These are phyloP conservation scores for Magnusiomyces clavatus DNA, from an alignment of 1,139 yeast species.

Conservation along the genomic window DNA sequence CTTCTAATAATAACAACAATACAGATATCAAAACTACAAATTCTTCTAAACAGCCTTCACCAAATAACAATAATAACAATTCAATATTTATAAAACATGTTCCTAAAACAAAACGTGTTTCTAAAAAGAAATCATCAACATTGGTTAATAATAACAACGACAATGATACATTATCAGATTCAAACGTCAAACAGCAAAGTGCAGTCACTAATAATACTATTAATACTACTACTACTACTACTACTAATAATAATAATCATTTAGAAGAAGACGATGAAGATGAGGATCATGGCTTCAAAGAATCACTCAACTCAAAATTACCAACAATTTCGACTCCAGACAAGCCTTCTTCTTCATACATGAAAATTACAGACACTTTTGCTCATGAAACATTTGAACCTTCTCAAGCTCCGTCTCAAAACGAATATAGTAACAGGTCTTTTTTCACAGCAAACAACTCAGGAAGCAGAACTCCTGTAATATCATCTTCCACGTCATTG, in stretches of 20 bases:
- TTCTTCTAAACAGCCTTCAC: constrained; percentile 14
- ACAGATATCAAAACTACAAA: background rate
- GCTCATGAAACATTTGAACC: background rate
- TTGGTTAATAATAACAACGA: too few relatives aligned
- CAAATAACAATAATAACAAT: constrained; percentile 24
- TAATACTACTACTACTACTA: background rate
- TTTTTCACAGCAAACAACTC: background rate
- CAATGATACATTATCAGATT: too few relatives aligned
- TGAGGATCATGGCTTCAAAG: too few relatives aligned
- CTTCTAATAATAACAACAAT: background rate
- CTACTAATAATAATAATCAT: background rate
- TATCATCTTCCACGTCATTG: background rate
- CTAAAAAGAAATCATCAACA: background rate
- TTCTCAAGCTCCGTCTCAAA: background rate
- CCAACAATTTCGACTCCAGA: background rate
- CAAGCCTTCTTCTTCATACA: background rate
- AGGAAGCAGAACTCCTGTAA: background rate
- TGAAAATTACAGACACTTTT: constrained; percentile 2
- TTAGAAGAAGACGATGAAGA: background rate
- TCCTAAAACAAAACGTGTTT: constrained; percentile 3
- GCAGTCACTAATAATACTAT: background rate
- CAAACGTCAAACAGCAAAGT: too few relatives aligned
- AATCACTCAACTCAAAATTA: too few relatives aligned
- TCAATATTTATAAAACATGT: constrained; percentile 6
- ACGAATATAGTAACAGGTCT: too few relatives aligned